These are phyloP conservation scores for Phaeoacremonium minimum DNA, from an alignment of 2,329 filamentous ascomycete genomes.

Conservation along the genomic window DNA sequence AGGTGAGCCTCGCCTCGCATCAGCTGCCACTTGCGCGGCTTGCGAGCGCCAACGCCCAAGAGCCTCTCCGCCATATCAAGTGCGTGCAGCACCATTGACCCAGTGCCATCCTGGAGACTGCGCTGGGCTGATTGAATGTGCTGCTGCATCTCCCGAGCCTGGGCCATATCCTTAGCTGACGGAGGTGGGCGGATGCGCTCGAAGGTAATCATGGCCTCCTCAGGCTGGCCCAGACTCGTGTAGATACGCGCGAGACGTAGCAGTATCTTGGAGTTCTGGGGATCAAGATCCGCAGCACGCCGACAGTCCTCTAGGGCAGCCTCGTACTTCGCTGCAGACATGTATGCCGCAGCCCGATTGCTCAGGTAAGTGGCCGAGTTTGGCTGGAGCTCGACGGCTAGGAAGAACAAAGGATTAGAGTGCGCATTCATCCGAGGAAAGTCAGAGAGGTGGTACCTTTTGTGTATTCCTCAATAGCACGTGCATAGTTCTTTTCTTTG, in stretches of 20 bases:
- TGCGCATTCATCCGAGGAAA: too few species aligned
- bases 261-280: slow-evolving; percentile 81
- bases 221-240: slow-evolving; percentile 78
- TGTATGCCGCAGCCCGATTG: slow-evolving; percentile 92
- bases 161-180: slow-evolving; percentile 77
- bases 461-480: slow-evolving; percentile 88
- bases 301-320: slow-evolving; percentile 85
- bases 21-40: slow-evolving; percentile 89
- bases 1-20: slow-evolving; percentile 89
- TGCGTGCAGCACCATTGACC: slow-evolving; percentile 88
- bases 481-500: slow-evolving; percentile 85
- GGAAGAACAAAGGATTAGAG: slow-evolving; percentile 11
- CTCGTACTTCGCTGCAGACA: slow-evolving; percentile 76
- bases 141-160: slow-evolving; percentile 79
- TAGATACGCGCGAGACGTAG: slow-evolving; percentile 86
- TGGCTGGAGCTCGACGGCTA: slow-evolving; percentile 85
- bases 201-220: slow-evolving; percentile 82
- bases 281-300: slow-evolving; percentile 76
- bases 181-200: slow-evolving; percentile 74
- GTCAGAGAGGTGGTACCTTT: slow-evolving; percentile 75
- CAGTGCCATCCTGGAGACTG: slow-evolving; percentile 67
- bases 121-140: slow-evolving; percentile 79
- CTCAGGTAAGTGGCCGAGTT: slow-evolving; percentile 85
- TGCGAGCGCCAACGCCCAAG: slow-evolving; percentile 69
- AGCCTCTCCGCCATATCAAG: slow-evolving; percentile 85